Evolutionary conservation across 768 basidiomycete genomes (phyloP).

Genomic region (Kwoniella sp.): DNA sequence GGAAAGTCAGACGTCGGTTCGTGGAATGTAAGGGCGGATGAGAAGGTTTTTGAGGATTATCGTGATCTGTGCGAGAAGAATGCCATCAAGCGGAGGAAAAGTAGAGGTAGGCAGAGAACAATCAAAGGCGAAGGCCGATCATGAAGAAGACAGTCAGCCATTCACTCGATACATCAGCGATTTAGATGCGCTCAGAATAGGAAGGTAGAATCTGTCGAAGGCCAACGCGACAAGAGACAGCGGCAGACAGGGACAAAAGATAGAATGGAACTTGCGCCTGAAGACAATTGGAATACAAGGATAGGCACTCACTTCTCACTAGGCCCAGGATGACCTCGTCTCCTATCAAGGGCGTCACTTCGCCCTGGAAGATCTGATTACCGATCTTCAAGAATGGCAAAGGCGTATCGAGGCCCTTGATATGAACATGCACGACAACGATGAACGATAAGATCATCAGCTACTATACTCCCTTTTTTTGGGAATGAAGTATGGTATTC

Average conservation of each 20-base stretch:
- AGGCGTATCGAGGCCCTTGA: conserved; percentile 63
- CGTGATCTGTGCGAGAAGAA: conserved; percentile 31
- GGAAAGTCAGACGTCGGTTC: conserved; percentile 31
- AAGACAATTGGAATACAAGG: neutral
- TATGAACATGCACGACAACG: conserved; percentile 11
- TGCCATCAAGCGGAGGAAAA: no score
- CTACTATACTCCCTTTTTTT: no score
- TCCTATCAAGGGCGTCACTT: conserved; percentile 40
- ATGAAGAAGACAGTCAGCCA: conserved; percentile 8
- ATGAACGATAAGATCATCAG: conserved; percentile 5
- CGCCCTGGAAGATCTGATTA: conserved; percentile 42
- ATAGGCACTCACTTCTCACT: conserved; percentile 32
- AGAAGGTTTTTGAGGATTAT: conserved; percentile 37
- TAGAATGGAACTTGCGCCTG: neutral
- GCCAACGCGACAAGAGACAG: no score
- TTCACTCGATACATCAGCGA: no score
- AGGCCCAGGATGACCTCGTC: conserved; percentile 49
- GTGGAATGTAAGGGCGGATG: conserved; percentile 38
- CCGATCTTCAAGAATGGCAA: conserved; percentile 64
- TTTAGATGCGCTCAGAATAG: no score
- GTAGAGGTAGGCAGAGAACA: no score
- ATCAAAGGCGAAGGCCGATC: no score
- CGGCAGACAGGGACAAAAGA: no score
- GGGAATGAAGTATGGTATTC: no score
- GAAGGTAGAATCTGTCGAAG: no score